Percentiles rank a stretch among this genome's conserved stretches.
Evolutionary conservation across 108 stramenopile genomes (phyloP).

Genomic region (Pelagomonas calceolata): DNA sequence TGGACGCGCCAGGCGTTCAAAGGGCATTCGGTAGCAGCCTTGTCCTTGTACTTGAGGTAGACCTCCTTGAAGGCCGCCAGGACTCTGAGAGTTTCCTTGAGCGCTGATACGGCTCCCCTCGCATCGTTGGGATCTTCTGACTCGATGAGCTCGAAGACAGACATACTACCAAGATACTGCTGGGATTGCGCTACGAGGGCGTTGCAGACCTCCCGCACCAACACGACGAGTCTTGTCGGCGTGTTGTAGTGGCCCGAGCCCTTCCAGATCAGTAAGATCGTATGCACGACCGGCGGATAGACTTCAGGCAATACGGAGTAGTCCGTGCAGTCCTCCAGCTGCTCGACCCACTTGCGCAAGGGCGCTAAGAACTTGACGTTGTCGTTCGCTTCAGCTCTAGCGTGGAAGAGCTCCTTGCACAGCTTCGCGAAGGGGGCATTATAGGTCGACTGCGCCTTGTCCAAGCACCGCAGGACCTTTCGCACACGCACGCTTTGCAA

Average conservation of each 20-base stretch:
- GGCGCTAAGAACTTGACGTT: conserved; percentile 35
- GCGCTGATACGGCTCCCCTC: background rate
- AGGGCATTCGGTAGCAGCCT: conserved; percentile 26
- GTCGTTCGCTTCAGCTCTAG: conserved; percentile 41
- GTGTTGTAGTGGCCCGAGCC: conserved; percentile 26
- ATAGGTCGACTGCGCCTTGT: conserved; percentile 39
- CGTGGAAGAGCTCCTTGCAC: conserved; percentile 44
- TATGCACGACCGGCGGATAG: conserved; percentile 28
- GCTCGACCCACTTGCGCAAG: conserved; percentile 34
- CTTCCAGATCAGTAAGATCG: conserved; percentile 35
- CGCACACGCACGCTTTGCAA: conserved; percentile 32
- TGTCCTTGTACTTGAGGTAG: conserved; percentile 31
- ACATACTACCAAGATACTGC: conserved; percentile 12
- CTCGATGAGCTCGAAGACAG: conserved; percentile 26
- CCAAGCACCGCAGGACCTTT: conserved; percentile 30
- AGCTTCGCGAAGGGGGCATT: conserved; percentile 48
- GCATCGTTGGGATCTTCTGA: conserved; percentile 19
- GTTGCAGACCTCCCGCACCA: conserved; percentile 31
- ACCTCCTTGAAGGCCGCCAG: conserved; percentile 23
- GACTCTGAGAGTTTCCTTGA: background rate
- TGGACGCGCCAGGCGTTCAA: conserved; percentile 34
- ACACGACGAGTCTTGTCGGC: conserved; percentile 27
- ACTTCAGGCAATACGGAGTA: conserved; percentile 6
- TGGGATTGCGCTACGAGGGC: conserved; percentile 18
- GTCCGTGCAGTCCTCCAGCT: conserved; percentile 10